Percentiles rank a stretch among this genome's conserved stretches.
Evolutionary conservation across 768 basidiomycete species (phyloP).

Genomic region (Termitomyces sp.): DNA sequence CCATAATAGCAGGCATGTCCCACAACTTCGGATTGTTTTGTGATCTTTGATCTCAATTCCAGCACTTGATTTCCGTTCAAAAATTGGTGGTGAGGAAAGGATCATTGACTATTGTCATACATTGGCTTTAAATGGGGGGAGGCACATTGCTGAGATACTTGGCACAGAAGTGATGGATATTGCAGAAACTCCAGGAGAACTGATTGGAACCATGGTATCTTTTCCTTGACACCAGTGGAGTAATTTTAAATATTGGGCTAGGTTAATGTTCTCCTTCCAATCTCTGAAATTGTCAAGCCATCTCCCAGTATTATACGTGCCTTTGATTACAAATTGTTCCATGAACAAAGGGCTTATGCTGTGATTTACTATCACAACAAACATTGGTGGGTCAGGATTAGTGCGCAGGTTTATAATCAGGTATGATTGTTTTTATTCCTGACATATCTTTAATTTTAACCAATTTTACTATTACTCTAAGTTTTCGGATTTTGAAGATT

Average conservation of each 20-base stretch:
- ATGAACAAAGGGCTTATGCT: constrained; percentile 25
- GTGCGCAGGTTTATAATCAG: constrained; percentile 38
- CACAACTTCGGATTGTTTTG: not conserved
- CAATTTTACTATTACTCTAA: not conserved
- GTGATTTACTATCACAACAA: constrained; percentile 30
- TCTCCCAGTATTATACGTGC: constrained; percentile 14
- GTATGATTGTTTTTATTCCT: constrained; percentile 9
- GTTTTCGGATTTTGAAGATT: constrained; percentile 3
- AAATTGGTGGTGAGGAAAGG: constrained; percentile 69
- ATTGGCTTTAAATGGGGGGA: constrained; percentile 66
- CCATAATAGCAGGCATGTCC: not conserved
- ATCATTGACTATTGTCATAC: constrained; percentile 69
- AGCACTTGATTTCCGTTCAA: constrained; percentile 70
- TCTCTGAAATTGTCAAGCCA: constrained; percentile 19
- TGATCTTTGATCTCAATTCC: not conserved
- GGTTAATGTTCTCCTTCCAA: constrained; percentile 18
- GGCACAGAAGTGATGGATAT: constrained; percentile 59
- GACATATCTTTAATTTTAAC: not conserved
- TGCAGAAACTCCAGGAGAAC: constrained; percentile 30
- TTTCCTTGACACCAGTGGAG: not conserved
- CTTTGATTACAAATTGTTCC: constrained; percentile 24
- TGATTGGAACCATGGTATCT: constrained; percentile 70
- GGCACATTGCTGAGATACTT: constrained; percentile 49
- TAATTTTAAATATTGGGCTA: not conserved
- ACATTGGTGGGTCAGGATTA: constrained; percentile 34